Evolutionary conservation across 1,284 basidiomycete genomes (phyloP).

Genomic region (Afroboletus lepidellus): DNA sequence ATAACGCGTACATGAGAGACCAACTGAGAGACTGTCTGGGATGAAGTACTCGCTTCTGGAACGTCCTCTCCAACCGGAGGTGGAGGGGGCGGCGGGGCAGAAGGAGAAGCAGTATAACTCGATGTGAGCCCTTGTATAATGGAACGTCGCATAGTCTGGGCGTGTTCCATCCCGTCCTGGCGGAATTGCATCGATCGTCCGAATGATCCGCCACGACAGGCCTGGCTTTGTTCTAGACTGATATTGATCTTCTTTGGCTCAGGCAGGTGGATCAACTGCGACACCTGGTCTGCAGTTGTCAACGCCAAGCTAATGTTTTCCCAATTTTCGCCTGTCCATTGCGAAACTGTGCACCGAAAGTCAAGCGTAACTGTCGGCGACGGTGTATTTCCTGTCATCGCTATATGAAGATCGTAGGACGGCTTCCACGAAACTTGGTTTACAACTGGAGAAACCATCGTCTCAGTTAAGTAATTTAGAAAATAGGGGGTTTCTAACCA

Average conservation of each 20-base stretch:
- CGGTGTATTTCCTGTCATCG: conserved; percentile 12
- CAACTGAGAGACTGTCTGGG: conserved; percentile 12
- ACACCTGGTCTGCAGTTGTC: conserved; percentile 16
- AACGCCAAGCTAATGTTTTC: conserved; percentile 20
- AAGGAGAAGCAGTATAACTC: too few relatives aligned
- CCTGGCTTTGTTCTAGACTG: conserved; percentile 1
- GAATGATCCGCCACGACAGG: neutral
- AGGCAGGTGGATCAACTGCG: conserved; percentile 19
- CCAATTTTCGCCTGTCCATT: conserved; percentile 26
- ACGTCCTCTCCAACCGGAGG: neutral
- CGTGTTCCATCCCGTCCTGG: neutral
- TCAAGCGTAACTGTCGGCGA: conserved; percentile 15
- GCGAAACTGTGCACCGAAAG: conserved; percentile 21
- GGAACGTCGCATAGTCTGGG: too few relatives aligned
- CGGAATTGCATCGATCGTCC: neutral
- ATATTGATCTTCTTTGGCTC: conserved; percentile 22
- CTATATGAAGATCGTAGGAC: conserved; percentile 19
- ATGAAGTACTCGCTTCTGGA: neutral
- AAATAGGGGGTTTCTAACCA: conserved; percentile 5
- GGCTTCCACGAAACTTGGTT: conserved; percentile 20
- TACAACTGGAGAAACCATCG: conserved; percentile 9
- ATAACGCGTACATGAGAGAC: conserved; percentile 10
- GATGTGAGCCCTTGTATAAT: neutral
- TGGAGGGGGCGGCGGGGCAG: neutral
- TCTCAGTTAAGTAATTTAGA: neutral